Conservation (phyloP, 2,329 filamentous ascomycete genomes). For the Zymoseptoria pseudotritici region DNA sequence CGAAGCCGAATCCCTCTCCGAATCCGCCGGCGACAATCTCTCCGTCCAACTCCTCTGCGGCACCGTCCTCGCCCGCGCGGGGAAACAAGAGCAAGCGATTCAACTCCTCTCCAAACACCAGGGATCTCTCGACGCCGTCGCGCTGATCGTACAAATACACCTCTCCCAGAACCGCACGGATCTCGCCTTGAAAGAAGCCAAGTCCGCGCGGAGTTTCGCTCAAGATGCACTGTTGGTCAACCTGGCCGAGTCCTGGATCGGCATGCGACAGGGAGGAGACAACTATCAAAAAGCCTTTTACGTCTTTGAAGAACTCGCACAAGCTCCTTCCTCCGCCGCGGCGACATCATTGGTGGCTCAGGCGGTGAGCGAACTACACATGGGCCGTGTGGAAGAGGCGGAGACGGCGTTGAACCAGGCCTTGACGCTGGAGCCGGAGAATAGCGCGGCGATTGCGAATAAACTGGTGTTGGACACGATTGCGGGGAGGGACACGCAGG, state of each 20-base stretch:
- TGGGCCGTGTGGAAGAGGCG: conserved; percentile 81
- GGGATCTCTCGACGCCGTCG: conserved; percentile 70
- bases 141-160: conserved; percentile 85
- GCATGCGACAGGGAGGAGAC: conserved; percentile 81
- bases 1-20: conserved; percentile 61
- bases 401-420: conserved; percentile 80
- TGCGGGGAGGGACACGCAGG: conserved; percentile 61
- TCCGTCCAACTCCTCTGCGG: conserved; percentile 75
- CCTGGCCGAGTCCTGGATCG: conserved; percentile 91
- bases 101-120: conserved; percentile 74
- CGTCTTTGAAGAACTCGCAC: conserved; percentile 92
- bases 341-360: conserved; percentile 73
- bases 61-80: conserved; percentile 72
- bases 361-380: conserved; percentile 83
- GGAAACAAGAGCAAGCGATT: conserved; percentile 78
- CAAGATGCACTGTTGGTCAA: conserved; percentile 93
- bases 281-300: conserved; percentile 97
- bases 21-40: conserved; percentile 61
- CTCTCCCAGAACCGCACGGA: conserved; percentile 87
- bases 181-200: conserved; percentile 81
- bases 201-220: conserved; percentile 81
- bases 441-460: conserved; percentile 74
- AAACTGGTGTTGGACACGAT: conserved; percentile 71
- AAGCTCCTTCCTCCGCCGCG: conserved; percentile 73
- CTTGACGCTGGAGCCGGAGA: conserved; percentile 61